These are phyloP conservation scores for Geosmithia putterillii DNA, from an alignment of 2,329 filamentous ascomycete species.

Conservation along the genomic window DNA sequence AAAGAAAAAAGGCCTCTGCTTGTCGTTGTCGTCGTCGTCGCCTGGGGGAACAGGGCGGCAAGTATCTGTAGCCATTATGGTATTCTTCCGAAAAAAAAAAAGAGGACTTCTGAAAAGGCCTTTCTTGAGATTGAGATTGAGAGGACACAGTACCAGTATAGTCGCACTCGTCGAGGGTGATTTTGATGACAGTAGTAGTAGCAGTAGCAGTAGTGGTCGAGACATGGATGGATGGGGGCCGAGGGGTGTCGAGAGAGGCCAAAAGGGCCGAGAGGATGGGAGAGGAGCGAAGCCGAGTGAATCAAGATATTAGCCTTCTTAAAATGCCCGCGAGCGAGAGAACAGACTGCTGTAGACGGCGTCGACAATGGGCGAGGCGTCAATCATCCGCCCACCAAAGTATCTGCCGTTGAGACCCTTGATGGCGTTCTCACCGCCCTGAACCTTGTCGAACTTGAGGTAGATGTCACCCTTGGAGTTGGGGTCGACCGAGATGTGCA, in stretches of 20 bases:
- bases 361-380: constrained; percentile 90
- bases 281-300: neutral
- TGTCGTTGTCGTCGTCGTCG: too few species aligned
- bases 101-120: neutral
- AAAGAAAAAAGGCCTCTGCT: too few species aligned
- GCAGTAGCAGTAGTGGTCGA: too few species aligned
- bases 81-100: neutral
- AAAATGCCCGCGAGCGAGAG: constrained; percentile 74
- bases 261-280: neutral
- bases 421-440: constrained; percentile 93
- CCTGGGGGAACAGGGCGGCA: too few species aligned
- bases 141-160: too few species aligned
- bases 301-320: constrained; percentile 42
- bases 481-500: constrained; percentile 90
- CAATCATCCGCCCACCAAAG: constrained; percentile 88
- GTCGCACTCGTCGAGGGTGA: too few species aligned
- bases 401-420: constrained; percentile 94
- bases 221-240: too few species aligned
- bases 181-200: too few species aligned
- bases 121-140: too few species aligned
- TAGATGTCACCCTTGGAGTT: constrained; percentile 95
- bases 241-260: too few species aligned
- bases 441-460: constrained; percentile 93
- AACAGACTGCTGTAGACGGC: constrained; percentile 97
- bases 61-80: neutral